phyloP scores from a whole-genome alignment of 2,329 filamentous ascomycete genomes.

The Colletotrichum sublineola region DNA sequence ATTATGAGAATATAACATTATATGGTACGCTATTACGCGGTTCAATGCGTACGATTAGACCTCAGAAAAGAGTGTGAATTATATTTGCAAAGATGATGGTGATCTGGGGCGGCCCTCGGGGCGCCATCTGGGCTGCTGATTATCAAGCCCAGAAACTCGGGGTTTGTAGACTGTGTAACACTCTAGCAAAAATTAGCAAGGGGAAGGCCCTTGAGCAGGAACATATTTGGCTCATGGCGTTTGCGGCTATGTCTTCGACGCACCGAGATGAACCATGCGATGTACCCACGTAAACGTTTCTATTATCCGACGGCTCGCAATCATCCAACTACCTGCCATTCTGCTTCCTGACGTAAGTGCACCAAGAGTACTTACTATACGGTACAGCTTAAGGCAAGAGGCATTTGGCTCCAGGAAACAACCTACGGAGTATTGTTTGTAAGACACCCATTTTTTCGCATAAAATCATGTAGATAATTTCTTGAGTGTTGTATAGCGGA shows the following conservation, averaged over 20 bases:
- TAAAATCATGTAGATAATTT: neutral
- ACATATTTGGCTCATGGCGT: neutral
- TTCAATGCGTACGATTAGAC: neutral
- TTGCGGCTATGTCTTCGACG: neutral
- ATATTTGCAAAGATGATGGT: too few relatives aligned
- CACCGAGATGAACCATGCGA: neutral
- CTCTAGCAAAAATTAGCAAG: too few relatives aligned
- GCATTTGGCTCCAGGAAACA: neutral
- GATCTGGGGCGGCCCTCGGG: neutral
- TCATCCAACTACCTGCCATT: neutral
- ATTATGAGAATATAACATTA: too few relatives aligned
- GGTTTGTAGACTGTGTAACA: neutral
- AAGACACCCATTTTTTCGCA: neutral
- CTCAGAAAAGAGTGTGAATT: neutral
- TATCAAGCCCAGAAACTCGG: too few relatives aligned
- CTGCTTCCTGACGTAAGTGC: too few relatives aligned
- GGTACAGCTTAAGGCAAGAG: neutral
- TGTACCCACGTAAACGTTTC: neutral
- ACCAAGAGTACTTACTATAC: neutral
- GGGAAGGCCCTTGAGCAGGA: neutral
- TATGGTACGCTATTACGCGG: too few relatives aligned
- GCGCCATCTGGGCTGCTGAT: neutral
- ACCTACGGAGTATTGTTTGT: neutral
- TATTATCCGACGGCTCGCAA: neutral
- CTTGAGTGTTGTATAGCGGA: neutral